Evolutionary conservation across 371 early-diverging fungal species (phyloP).

Genomic region (Globomyces sp.): DNA sequence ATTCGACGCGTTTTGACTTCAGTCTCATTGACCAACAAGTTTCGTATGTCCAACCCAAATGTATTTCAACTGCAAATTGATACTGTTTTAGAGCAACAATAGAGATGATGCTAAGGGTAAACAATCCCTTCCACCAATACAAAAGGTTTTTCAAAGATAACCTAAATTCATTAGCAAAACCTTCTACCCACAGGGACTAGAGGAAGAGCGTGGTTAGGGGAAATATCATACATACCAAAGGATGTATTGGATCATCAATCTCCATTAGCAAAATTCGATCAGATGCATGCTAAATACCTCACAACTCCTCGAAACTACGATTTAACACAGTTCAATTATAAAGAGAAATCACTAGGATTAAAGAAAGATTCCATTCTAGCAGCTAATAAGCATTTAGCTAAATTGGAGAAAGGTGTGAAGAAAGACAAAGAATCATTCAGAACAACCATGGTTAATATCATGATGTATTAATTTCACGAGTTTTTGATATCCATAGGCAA

Average conservation of each 20-base stretch:
- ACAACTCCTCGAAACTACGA: slow-evolving; percentile 21
- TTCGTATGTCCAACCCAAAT: too few relatives aligned
- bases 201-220: slow-evolving; percentile 46
- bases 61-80: too few relatives aligned
- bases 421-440: slow-evolving; percentile 48
- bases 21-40: too few relatives aligned
- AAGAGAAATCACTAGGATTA: not conserved
- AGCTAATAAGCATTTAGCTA: not conserved
- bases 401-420: slow-evolving; percentile 38
- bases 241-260: slow-evolving; percentile 20
- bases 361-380: not conserved
- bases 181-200: slow-evolving; percentile 44
- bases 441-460: slow-evolving; percentile 48
- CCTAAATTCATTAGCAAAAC: slow-evolving; percentile 19
- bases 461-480: slow-evolving; percentile 35
- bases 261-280: slow-evolving; percentile 36
- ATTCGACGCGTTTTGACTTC: too few relatives aligned
- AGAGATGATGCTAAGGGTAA: too few relatives aligned
- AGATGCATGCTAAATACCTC: slow-evolving; percentile 33
- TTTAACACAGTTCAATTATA: slow-evolving; percentile 3
- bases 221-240: slow-evolving; percentile 40
- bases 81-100: too few relatives aligned
- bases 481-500: slow-evolving; percentile 14
- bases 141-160: not conserved
- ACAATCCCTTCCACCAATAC: not conserved